phyloP scores from a whole-genome alignment of 2,329 filamentous ascomycete species.

The Gyromitra esculenta region DNA sequence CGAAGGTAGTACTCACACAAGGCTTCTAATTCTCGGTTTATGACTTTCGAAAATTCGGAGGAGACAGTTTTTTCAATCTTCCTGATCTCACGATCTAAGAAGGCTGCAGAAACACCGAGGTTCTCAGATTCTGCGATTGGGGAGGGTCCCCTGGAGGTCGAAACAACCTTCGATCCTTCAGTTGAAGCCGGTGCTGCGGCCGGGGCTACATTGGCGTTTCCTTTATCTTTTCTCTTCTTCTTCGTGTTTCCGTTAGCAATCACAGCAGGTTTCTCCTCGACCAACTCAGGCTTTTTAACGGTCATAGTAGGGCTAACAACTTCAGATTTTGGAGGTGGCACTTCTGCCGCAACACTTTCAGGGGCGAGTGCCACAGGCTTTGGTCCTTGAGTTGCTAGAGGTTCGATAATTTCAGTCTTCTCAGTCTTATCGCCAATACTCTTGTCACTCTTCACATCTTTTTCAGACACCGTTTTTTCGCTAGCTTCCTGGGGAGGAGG shows the following conservation, averaged over 20 bases:
- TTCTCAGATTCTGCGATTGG: constrained; percentile 46
- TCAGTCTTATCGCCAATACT: constrained; percentile 43
- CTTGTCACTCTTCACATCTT: constrained; percentile 52
- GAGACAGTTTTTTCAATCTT: constrained; percentile 65
- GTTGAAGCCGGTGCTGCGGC: constrained; percentile 61
- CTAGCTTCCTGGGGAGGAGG: constrained; percentile 58
- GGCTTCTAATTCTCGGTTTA: constrained; percentile 71
- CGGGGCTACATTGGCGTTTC: constrained; percentile 56
- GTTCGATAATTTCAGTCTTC: constrained; percentile 35
- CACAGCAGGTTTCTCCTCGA: constrained; percentile 52
- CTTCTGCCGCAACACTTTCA: constrained; percentile 37
- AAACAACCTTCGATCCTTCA: constrained; percentile 64
- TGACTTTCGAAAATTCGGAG: constrained; percentile 67
- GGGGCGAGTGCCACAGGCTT: constrained; percentile 17
- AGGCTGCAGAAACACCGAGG: constrained; percentile 55
- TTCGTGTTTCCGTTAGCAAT: constrained; percentile 57
- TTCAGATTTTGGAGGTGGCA: constrained; percentile 44
- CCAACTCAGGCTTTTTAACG: constrained; percentile 57
- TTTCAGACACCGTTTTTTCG: constrained; percentile 37
- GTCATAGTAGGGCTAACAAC: constrained; percentile 45
- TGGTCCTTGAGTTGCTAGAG: constrained; percentile 14
- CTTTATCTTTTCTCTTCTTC: constrained; percentile 60
- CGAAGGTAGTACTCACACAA: constrained; percentile 55
- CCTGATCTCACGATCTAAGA: constrained; percentile 58
- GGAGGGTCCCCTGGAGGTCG: constrained; percentile 58